phyloP scores from a whole-genome alignment of 2,329 filamentous ascomycete species.

The Trematosphaeria pertusa region DNA sequence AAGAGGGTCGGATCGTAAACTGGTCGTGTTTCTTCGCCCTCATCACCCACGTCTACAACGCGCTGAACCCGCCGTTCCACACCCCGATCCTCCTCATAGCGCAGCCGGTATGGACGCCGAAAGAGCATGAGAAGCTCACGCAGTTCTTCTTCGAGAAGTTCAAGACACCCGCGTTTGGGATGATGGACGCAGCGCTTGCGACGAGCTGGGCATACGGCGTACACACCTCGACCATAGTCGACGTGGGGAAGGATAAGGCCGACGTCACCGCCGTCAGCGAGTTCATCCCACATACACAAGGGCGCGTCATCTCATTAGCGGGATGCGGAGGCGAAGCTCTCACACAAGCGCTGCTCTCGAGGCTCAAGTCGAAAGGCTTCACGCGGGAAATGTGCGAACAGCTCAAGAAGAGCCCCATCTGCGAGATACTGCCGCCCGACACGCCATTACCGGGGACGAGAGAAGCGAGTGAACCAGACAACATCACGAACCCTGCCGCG shows the following conservation, averaged over 20 bases:
- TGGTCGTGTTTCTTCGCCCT: slow-evolving; percentile 95
- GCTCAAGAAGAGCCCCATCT: slow-evolving; percentile 68
- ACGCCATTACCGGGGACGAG: slow-evolving; percentile 60
- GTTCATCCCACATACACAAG: slow-evolving; percentile 74
- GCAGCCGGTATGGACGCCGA: slow-evolving; percentile 87
- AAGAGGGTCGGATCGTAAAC: slow-evolving; percentile 81
- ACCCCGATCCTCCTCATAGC: slow-evolving; percentile 91
- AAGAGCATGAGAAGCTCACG: slow-evolving; percentile 85
- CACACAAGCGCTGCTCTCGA: slow-evolving; percentile 73
- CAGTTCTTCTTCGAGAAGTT: slow-evolving; percentile 98
- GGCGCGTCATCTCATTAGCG: slow-evolving; percentile 65
- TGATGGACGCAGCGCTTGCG: slow-evolving; percentile 88
- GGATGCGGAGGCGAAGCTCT: slow-evolving; percentile 87
- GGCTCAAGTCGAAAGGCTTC: slow-evolving; percentile 67
- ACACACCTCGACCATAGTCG: slow-evolving; percentile 81
- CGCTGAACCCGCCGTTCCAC: slow-evolving; percentile 89
- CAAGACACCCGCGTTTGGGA: slow-evolving; percentile 87
- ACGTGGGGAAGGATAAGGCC: slow-evolving; percentile 90
- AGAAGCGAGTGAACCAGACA: slow-evolving; percentile 48
- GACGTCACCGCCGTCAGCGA: slow-evolving; percentile 92
- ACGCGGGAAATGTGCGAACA: slow-evolving; percentile 70
- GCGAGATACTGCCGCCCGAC: slow-evolving; percentile 65
- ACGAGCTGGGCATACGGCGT: slow-evolving; percentile 83
- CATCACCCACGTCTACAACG: slow-evolving; percentile 88
- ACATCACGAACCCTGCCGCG: slow-evolving; percentile 60